Evolutionary conservation across 2,329 filamentous ascomycete genomes (phyloP).

Genomic region (Penicillium sp.): DNA sequence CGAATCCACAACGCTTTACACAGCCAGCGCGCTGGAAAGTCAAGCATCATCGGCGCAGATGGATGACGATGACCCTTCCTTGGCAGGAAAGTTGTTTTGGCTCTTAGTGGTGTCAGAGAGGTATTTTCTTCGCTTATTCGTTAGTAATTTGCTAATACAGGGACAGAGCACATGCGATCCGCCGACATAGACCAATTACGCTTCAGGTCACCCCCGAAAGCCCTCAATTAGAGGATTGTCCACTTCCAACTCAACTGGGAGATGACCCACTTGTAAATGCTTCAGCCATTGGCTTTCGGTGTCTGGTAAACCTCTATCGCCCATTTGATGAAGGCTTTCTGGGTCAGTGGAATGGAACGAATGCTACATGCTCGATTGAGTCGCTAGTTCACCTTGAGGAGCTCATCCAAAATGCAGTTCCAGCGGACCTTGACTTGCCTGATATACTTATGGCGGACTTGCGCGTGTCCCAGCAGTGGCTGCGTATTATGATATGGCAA

Average conservation of each 20-base stretch:
- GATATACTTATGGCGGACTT: constrained; percentile 66
- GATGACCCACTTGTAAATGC: constrained; percentile 50
- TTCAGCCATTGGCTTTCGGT: constrained; percentile 58
- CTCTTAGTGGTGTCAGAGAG: constrained; percentile 64
- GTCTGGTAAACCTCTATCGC: constrained; percentile 60
- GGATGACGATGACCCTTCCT: constrained; percentile 43
- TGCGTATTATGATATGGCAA: constrained; percentile 70
- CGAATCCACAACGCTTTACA: constrained; percentile 68
- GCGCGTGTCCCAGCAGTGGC: constrained; percentile 66
- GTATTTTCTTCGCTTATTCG: constrained; percentile 33
- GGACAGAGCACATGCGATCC: constrained; percentile 59
- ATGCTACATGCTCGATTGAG: constrained; percentile 44
- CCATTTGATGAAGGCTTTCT: constrained; percentile 64
- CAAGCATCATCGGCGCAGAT: constrained; percentile 51
- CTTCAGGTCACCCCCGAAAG: constrained; percentile 56
- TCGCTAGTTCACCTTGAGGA: constrained; percentile 50
- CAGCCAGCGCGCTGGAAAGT: constrained; percentile 43
- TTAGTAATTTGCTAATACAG: background rate
- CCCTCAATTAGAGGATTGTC: constrained; percentile 49
- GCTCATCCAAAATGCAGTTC: constrained; percentile 52
- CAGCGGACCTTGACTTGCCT: constrained; percentile 54
- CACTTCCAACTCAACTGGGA: constrained; percentile 53
- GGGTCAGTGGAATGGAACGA: constrained; percentile 60
- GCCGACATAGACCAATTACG: constrained; percentile 62
- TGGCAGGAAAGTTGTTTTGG: constrained; percentile 60